A percentile compares a stretch with the other conserved stretches of the same genome.
phyloP scores from a whole-genome alignment of 2,329 filamentous ascomycete genomes.

The Metarhizium guizhouense region DNA sequence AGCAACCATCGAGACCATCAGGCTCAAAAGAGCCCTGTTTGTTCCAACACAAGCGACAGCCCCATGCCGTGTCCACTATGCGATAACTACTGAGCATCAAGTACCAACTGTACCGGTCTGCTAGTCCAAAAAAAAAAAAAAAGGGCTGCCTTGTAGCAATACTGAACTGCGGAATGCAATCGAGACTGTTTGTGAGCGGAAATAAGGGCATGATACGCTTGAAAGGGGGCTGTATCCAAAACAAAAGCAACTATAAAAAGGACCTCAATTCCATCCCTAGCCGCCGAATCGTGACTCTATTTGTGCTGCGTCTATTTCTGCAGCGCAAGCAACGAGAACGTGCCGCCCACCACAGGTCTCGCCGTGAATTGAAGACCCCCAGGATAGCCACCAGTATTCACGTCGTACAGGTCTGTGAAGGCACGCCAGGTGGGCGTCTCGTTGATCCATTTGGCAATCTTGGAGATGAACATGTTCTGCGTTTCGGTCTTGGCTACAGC shows the following conservation, averaged over 20 bases:
- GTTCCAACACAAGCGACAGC: no score
- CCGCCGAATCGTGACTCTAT: background rate
- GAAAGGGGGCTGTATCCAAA: background rate
- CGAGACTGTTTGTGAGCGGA: no score
- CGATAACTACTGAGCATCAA: no score
- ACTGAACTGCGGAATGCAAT: no score
- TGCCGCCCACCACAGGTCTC: constrained; percentile 69
- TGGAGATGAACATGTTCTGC: constrained; percentile 55
- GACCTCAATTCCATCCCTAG: no score
- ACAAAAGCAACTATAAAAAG: background rate
- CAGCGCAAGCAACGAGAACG: constrained; percentile 70
- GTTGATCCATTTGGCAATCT: constrained; percentile 66
- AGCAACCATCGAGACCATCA: no score
- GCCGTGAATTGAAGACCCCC: constrained; percentile 62
- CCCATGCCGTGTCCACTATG: no score
- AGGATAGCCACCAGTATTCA: constrained; percentile 57
- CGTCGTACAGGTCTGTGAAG: constrained; percentile 71
- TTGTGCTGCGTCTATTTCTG: background rate
- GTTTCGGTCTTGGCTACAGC: constrained; percentile 57
- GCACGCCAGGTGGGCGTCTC: constrained; percentile 62
- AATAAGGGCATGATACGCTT: no score
- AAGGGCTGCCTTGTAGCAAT: no score
- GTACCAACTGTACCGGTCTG: no score
- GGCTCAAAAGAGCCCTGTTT: no score
- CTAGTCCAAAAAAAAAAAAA: no score